Evolutionary conservation across 2,329 filamentous ascomycete genomes (phyloP), one percentile per base, ranked within the genome.

Genomic region (Lecanicillium sp.): DNA sequence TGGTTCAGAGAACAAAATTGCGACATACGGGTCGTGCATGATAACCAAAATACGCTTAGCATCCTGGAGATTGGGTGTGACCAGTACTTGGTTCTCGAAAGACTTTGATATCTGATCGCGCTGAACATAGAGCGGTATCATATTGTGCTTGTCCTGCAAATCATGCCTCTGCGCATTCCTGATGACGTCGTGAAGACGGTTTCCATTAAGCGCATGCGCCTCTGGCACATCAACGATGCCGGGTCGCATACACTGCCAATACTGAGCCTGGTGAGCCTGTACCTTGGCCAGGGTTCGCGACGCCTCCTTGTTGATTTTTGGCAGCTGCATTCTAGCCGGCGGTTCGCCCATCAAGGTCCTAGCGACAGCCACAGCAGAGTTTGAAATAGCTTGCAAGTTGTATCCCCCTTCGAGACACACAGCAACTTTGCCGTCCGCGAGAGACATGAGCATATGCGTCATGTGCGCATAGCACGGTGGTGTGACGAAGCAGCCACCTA

Each of bases 381-480:
- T 80, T 0, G 92, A 94, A 42, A 98, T 98, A 1, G 92, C 92
- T 34, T 79, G 70, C 17, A 98, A 76, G 51, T 96, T 96, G 62
- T 98, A 98, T 8, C 92, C 92, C 16, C 92, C 92, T 64, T 98
- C 92, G 3, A 98, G 71, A 55, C 89, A 95, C 8, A 95, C 90
- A 3, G 86, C 85, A 12, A 98, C 73, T 55, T 89, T 95, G 19
- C 92, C 92, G 32, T 80, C 73, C 1, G 92, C 90, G 15, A 98
- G 70, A 3, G 86, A 88, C 89, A 95, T 96, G 34, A 98, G 75
- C 90, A 96, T 95, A 56, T 95, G 88, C 13, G 92, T 96, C 92
- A 98, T 96, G 55, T 98, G 90, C 12, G 89, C 86, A 56, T 96
- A 98, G 55, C 92, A 94, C 4, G 80, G 65, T 0, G 92, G 92